These are phyloP conservation scores for Dactylellina parvicollis DNA, from an alignment of 2,329 filamentous ascomycete species.

Conservation along the genomic window DNA sequence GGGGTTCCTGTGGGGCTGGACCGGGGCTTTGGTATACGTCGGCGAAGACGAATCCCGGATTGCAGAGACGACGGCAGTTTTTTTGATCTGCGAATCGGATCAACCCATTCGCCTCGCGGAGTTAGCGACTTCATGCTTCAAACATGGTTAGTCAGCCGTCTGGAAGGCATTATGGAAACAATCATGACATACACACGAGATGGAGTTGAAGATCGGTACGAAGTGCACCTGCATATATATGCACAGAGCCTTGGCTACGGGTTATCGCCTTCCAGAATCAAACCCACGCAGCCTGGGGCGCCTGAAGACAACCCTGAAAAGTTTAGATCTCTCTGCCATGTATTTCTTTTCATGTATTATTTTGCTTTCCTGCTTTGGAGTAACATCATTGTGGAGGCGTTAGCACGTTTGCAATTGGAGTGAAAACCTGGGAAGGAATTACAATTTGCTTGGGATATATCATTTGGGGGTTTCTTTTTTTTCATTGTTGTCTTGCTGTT, in stretches of 20 bases:
- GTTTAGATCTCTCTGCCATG: background rate
- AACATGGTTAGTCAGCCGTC: background rate
- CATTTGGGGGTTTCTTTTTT: slow-evolving; percentile 8
- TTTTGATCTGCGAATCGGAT: background rate
- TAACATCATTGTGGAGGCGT: slow-evolving; percentile 29
- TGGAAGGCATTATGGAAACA: background rate
- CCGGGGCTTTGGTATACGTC: slow-evolving; percentile 4
- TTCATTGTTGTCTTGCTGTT: slow-evolving; percentile 7
- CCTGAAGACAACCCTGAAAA: background rate
- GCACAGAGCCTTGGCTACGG: background rate
- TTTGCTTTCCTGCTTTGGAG: background rate
- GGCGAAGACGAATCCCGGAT: slow-evolving; percentile 16
- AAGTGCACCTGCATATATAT: slow-evolving; percentile 9
- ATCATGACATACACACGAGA: background rate
- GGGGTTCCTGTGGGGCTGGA: background rate
- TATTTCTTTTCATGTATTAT: background rate
- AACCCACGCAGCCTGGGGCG: background rate
- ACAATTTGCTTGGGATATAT: slow-evolving; percentile 5
- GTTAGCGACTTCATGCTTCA: background rate
- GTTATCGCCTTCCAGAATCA: slow-evolving; percentile 32
- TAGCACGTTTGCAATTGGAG: slow-evolving; percentile 4
- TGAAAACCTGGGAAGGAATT: slow-evolving; percentile 2
- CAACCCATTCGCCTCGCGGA: background rate
- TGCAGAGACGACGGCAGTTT: slow-evolving; percentile 5
- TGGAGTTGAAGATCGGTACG: background rate